Evolutionary conservation across 371 early-diverging fungal species (phyloP).

Genomic region (Mortierella sp.): DNA sequence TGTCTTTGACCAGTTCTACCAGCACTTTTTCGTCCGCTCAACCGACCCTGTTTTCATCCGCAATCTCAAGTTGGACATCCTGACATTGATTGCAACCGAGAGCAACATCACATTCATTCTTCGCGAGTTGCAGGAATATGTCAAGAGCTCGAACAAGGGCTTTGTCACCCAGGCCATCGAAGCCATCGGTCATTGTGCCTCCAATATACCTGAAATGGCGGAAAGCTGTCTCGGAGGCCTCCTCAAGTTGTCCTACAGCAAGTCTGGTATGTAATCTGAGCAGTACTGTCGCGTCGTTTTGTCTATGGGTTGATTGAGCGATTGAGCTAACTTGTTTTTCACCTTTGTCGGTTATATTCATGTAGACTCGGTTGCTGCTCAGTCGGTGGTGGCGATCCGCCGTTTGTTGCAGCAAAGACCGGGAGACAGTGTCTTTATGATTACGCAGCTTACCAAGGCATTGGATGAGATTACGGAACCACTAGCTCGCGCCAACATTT

Average conservation of each 20-base stretch:
- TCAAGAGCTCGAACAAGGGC: slow-evolving; percentile 77
- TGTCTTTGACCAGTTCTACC: slow-evolving; percentile 78
- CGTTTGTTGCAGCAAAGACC: slow-evolving; percentile 74
- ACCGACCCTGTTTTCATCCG: slow-evolving; percentile 85
- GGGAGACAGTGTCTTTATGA: slow-evolving; percentile 66
- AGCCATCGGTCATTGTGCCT: slow-evolving; percentile 80
- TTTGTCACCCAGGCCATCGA: slow-evolving; percentile 81
- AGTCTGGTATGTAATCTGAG: slow-evolving; percentile 69
- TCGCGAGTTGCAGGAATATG: slow-evolving; percentile 73
- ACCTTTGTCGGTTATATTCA: neutral
- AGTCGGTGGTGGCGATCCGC: slow-evolving; percentile 84
- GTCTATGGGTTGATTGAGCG: neutral
- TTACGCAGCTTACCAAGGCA: slow-evolving; percentile 75
- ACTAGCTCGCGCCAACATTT: slow-evolving; percentile 78
- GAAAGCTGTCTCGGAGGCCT: slow-evolving; percentile 72
- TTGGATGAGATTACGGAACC: slow-evolving; percentile 75
- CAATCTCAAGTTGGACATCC: slow-evolving; percentile 87
- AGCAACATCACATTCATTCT: slow-evolving; percentile 66
- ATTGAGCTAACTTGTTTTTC: neutral
- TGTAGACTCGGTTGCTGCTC: slow-evolving; percentile 82
- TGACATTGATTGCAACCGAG: slow-evolving; percentile 78
- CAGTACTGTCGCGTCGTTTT: neutral
- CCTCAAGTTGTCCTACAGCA: slow-evolving; percentile 77
- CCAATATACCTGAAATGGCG: slow-evolving; percentile 71
- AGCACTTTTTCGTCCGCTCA: slow-evolving; percentile 86